Evolutionary conservation across 176 grass and related monocot genomes (phyloP).

Genomic region (Urochloa ruziziensis): DNA sequence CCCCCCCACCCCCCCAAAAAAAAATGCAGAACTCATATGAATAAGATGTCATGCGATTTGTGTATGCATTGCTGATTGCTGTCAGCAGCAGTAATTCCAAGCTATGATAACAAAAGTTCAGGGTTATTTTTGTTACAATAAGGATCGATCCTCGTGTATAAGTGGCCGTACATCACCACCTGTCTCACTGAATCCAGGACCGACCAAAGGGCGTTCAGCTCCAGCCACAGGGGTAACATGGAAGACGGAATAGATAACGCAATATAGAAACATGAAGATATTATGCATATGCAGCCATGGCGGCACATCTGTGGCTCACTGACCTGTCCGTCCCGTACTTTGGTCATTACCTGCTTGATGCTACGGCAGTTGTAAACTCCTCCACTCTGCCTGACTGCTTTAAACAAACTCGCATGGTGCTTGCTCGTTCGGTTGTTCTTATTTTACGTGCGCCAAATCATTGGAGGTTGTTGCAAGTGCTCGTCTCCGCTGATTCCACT

Average conservation of each 20-base stretch:
- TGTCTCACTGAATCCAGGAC: not conserved
- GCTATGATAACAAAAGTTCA: not conserved
- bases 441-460: not conserved
- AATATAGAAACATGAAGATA: not conserved
- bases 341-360: not conserved
- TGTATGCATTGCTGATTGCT: too few relatives aligned
- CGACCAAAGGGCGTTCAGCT: not conserved
- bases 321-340: constrained; percentile 15
- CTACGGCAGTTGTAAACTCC: not conserved
- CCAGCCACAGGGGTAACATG: not conserved
- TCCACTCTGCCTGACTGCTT: not conserved
- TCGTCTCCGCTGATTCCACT: not conserved
- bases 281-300: not conserved
- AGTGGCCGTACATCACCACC: not conserved
- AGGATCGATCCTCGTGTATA: not conserved
- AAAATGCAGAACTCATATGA: too few relatives aligned
- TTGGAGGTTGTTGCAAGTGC: not conserved
- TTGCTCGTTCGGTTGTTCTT: not conserved
- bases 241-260: not conserved
- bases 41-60: too few relatives aligned
- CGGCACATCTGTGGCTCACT: not conserved
- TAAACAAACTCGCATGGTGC: not conserved
- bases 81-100: too few relatives aligned
- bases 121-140: not conserved
- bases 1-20: too few relatives aligned